These are phyloP conservation scores for Linnemannia schmuckeri DNA, from an alignment of 192 early-diverging fungal species.

Conservation along the genomic window DNA sequence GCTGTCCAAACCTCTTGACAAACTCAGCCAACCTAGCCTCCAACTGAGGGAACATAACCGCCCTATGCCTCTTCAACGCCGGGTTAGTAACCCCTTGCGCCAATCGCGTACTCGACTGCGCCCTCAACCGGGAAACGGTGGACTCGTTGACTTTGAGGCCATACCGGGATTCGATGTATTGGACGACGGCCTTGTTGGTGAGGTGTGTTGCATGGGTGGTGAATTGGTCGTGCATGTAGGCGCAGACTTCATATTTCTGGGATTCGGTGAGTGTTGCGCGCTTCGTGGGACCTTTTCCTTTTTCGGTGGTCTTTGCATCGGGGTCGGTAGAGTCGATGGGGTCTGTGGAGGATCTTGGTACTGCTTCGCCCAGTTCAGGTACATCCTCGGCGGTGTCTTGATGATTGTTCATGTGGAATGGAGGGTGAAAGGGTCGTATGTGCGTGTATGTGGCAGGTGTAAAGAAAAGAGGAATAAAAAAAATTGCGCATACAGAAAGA, in stretches of 20 bases:
- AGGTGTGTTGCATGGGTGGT: neutral
- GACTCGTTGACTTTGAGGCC: conserved; percentile 46
- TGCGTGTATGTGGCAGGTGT: neutral
- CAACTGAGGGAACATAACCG: conserved; percentile 48
- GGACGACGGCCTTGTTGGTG: conserved; percentile 29
- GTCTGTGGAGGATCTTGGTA: neutral
- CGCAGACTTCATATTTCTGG: conserved; percentile 54
- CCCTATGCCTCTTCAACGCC: conserved; percentile 40
- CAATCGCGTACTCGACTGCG: conserved; percentile 14
- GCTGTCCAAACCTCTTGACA: conserved; percentile 1
- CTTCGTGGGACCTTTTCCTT: conserved; percentile 5
- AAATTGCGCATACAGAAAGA: neutral
- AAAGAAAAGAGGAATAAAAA: neutral
- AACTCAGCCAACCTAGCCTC: conserved; percentile 47
- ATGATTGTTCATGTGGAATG: conserved; percentile 5
- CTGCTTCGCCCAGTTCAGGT: neutral
- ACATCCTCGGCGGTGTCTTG: neutral
- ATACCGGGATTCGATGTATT: conserved; percentile 28
- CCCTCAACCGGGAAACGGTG: conserved; percentile 37
- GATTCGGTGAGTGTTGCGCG: conserved; percentile 41
- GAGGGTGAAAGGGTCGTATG: neutral
- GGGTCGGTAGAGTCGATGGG: no score
- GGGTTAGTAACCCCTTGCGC: conserved; percentile 34
- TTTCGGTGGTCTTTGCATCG: neutral
- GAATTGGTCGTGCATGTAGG: conserved; percentile 28